Conservation (phyloP, 768 basidiomycete species). For the Cyclocybe cylindracea region DNA sequence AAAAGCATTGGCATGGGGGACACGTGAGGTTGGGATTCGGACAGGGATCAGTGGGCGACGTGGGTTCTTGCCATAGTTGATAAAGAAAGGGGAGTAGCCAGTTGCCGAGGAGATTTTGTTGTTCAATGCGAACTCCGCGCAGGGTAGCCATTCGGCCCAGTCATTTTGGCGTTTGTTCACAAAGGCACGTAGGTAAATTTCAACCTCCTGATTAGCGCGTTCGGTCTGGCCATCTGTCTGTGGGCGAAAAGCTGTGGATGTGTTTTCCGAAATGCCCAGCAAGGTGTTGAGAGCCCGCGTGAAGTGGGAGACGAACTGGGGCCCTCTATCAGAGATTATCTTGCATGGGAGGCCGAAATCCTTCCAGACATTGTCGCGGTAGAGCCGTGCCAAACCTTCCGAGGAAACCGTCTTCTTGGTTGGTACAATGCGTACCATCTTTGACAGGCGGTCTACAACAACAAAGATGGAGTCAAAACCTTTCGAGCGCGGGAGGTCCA, state of each 20-base stretch:
- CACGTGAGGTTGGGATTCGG: constrained; percentile 6
- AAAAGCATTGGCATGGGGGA: constrained; percentile 17
- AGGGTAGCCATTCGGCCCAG: constrained; percentile 29
- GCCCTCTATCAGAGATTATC: constrained; percentile 28
- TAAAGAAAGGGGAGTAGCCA: constrained; percentile 28
- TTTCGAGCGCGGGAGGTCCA: constrained; percentile 27
- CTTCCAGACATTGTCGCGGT: too few relatives aligned
- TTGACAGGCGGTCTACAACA: constrained; percentile 22
- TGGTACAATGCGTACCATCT: constrained; percentile 20
- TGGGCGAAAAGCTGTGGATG: constrained; percentile 45
- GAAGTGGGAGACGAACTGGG: constrained; percentile 31
- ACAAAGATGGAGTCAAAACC: constrained; percentile 36
- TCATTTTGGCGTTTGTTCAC: constrained; percentile 26
- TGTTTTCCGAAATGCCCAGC: constrained; percentile 31
- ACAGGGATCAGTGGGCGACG: constrained; percentile 14
- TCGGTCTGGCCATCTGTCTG: too few relatives aligned
- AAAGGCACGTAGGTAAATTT: constrained; percentile 28
- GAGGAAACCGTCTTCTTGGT: constrained; percentile 17
- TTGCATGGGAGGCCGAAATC: constrained; percentile 24
- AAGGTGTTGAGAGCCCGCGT: constrained; percentile 26
- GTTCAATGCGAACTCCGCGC: constrained; percentile 34
- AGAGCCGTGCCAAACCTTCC: constrained; percentile 15
- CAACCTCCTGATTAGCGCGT: constrained; percentile 28
- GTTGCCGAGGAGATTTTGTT: constrained; percentile 24
- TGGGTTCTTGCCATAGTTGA: constrained; percentile 29